Evolutionary conservation across 176 grass and related monocot genomes (phyloP), one percentile per base, ranked within the genome.

Genomic region (Oryza rufipogon): DNA sequence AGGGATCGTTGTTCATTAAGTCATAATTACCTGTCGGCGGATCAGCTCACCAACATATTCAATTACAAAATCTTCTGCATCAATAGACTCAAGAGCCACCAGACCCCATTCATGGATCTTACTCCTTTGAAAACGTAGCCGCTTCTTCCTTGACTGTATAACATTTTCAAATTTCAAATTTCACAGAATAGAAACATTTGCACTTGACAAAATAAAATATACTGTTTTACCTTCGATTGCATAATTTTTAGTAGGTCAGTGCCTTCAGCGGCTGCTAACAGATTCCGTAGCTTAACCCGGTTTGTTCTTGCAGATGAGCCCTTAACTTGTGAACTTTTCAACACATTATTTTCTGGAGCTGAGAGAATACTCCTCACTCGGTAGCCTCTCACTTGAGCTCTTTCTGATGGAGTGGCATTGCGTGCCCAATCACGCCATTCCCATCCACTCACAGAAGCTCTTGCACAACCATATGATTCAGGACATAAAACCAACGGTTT

Each of bases 41-140:
- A 98, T 98, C 64, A 98, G 87, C 85, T 98, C 73, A 61, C 96
- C 96, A 60, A 98, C 93, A 95, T 98, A 98, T 90, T 98, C 96
- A 76, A 98, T 98, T 61, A 98, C 96, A 66, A 98, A 98, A 78
- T 98, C 96, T 86, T 98, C 96, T 70, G 96, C 85, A 61, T 95
- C 93, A 63, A 98, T 95, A 12, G 80, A 90, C 80, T 98, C 96
- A 75, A 95, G 96, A n/a, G 96, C 96, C 0, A 98, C 89, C 22
- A 98, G 91, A 20, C 96, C 96, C 96, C 96, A 98, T 68, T 95
- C 96, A 87, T 98, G 96, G 84, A 98, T 98, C 52, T 93, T 98
- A 74, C 96, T 98, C 87, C 96, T 90, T 54, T 98, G 96, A 88
- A 98, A 98, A 88, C 93, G 83, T 41, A 98, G 61, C 25, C 89